Evolutionary conservation across 1,139 yeast genomes (phyloP), one percentile per base, ranked within the genome.

Genomic region (Debaryomyces subglobosus): DNA sequence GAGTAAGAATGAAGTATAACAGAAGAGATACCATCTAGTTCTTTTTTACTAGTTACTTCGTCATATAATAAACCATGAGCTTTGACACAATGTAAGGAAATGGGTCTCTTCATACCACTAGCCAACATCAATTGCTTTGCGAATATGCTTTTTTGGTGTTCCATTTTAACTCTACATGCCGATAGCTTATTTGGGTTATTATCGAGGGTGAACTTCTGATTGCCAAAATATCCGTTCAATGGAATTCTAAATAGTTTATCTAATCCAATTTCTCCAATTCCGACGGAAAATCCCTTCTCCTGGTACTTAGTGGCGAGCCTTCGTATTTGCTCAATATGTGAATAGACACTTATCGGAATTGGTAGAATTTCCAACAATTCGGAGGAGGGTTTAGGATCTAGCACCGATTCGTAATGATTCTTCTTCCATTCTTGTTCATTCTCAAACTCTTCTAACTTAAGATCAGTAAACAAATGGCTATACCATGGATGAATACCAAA

Each of bases 401-500:
- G 63, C 0, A 89, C 81, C 0, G 53, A 25, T 2, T 52, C 45
- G 61, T 91, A 94, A 64, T 91, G 97, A 4, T 56, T 65, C 13
- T 43, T 18, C 53, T 79, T 79, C 40, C 61, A 47, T 3, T 56
- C 60, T 59, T 74, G 47, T 21, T 52, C 50, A 10, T 47, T 34
- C 21, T 36, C 42, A 15, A 45, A 50, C 1, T 55, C 60, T 0
- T 57, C 64, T 6, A 66, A 55, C 2, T 43, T 48, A 8, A 38
- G 23, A 9, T 27, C 45, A 5, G 80, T 70, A 53, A 83, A 85
- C 27, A 85, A 58, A 64, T 92, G 96, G 2, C 83, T 68, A 60
- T 81, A 90, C 97, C 97, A 92, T 0, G 98, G 98, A 64, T 94
- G 98, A 4, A 89, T 73, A 0, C 98, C 99, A 62, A 84, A 85